A percentile compares a stretch with the other conserved stretches of the same genome.
Evolutionary conservation across 306 rosid species (phyloP).

Genomic region (Prunus fruticosa): DNA sequence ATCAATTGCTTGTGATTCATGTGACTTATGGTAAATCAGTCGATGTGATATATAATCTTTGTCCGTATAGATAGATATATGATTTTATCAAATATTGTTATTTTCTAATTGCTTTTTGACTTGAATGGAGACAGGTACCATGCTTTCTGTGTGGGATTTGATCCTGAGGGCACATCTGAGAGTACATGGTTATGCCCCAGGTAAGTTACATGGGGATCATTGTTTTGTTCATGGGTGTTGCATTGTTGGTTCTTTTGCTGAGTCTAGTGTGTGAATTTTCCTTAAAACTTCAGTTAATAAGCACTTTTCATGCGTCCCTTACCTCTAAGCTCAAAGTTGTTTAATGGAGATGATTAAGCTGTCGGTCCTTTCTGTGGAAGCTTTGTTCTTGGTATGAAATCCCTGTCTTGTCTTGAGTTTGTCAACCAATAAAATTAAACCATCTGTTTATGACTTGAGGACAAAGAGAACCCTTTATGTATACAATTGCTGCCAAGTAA

Average conservation of each 20-base stretch:
- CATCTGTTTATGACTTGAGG: background rate
- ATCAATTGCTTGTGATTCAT: conserved; percentile 97
- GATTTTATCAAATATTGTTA: background rate
- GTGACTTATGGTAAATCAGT: conserved; percentile 71
- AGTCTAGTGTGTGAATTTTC: background rate
- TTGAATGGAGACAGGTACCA: conserved; percentile 72
- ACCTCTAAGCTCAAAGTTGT: background rate
- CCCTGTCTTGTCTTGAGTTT: conserved; percentile 3
- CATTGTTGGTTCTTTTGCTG: conserved; percentile 10
- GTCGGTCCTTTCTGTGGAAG: conserved; percentile 5
- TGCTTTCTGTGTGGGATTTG: conserved; percentile 97
- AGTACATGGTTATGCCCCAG: conserved; percentile 97
- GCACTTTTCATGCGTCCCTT: conserved; percentile 5
- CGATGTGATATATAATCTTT: background rate
- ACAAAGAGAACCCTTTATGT: background rate
- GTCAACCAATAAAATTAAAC: background rate
- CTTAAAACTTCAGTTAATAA: conserved; percentile 5
- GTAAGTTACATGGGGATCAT: conserved; percentile 37
- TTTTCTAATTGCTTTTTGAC: conserved; percentile 23
- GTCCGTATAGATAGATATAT: background rate
- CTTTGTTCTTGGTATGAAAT: background rate
- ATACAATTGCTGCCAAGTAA: background rate
- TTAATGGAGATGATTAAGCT: background rate
- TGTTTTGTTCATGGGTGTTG: conserved; percentile 14
- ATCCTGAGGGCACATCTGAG: conserved; percentile 76